These are phyloP conservation scores for Chytriomyces sp. DNA, from an alignment of 192 early-diverging fungal species.

Conservation along the genomic window DNA sequence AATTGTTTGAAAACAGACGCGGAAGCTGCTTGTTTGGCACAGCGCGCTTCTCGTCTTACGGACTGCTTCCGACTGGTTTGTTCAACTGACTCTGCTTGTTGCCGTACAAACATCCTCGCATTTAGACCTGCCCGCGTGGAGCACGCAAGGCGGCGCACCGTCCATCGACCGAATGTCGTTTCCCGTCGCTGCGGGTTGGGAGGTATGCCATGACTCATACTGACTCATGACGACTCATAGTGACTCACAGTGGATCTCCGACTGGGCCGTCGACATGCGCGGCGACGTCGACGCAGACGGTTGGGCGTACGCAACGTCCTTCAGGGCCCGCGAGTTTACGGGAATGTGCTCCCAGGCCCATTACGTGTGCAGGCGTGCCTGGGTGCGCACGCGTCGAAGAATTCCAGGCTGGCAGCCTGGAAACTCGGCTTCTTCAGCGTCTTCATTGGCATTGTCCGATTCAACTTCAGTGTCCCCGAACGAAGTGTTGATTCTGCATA, in stretches of 20 bases:
- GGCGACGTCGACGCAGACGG: conserved; percentile 30
- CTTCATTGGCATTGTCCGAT: background rate
- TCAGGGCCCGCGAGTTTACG: conserved; percentile 15
- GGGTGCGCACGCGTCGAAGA: conserved; percentile 8
- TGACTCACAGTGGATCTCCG: conserved; percentile 18
- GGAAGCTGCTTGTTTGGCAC: conserved; percentile 22
- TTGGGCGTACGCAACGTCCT: conserved; percentile 14
- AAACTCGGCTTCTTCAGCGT: background rate
- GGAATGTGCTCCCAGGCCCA: conserved; percentile 1
- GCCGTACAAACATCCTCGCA: background rate
- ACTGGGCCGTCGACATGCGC: conserved; percentile 25
- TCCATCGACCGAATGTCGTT: conserved; percentile 28
- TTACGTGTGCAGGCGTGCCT: conserved; percentile 17
- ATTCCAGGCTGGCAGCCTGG: background rate
- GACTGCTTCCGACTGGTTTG: conserved; percentile 27
- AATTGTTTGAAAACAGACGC: conserved; percentile 26
- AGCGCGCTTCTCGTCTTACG: conserved; percentile 18
- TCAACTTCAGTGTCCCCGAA: background rate
- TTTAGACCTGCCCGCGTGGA: conserved; percentile 16
- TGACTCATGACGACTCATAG: background rate
- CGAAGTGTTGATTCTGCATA: background rate
- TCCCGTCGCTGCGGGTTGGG: conserved; percentile 25
- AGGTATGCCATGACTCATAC: background rate
- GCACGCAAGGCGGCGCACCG: background rate
- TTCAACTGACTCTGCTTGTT: background rate